These are phyloP conservation scores for Alternaria incomplexa DNA, from an alignment of 2,329 filamentous ascomycete genomes.

Conservation along the genomic window DNA sequence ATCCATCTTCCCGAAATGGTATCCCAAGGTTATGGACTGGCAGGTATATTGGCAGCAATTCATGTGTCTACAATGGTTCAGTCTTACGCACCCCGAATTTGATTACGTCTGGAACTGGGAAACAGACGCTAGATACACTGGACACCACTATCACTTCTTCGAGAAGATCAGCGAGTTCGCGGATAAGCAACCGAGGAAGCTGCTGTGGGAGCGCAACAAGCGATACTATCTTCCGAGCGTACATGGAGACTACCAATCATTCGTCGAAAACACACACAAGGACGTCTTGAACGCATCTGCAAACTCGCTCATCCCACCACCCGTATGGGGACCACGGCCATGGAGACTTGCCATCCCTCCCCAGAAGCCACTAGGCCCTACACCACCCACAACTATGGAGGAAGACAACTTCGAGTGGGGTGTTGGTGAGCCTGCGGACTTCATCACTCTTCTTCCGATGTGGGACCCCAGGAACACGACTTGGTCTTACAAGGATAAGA, in stretches of 20 bases:
- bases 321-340: constrained; percentile 84
- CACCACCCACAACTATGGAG: constrained; percentile 73
- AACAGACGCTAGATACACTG: constrained; percentile 78
- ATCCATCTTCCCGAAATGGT: constrained; percentile 55
- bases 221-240: constrained; percentile 62
- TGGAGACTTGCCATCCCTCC: constrained; percentile 61
- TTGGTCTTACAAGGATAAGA: constrained; percentile 66
- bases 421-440: constrained; percentile 86
- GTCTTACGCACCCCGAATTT: constrained; percentile 76
- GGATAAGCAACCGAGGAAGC: constrained; percentile 61
- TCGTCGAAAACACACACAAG: constrained; percentile 52
- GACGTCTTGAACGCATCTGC: constrained; percentile 49
- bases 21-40: constrained; percentile 57
- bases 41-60: constrained; percentile 65
- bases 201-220: constrained; percentile 64
- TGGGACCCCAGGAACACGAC: constrained; percentile 88
- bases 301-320: constrained; percentile 55
- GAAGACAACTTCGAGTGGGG: constrained; percentile 87
- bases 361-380: constrained; percentile 79
- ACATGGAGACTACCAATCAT: constrained; percentile 58
- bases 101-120: constrained; percentile 87
- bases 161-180: constrained; percentile 66
- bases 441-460: constrained; percentile 89
- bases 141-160: constrained; percentile 81
- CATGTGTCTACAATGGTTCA: constrained; percentile 77